Base-by-base conservation (phyloP, 176 grass and related monocot genomes). In the Triticum dicoccoides region DNA sequence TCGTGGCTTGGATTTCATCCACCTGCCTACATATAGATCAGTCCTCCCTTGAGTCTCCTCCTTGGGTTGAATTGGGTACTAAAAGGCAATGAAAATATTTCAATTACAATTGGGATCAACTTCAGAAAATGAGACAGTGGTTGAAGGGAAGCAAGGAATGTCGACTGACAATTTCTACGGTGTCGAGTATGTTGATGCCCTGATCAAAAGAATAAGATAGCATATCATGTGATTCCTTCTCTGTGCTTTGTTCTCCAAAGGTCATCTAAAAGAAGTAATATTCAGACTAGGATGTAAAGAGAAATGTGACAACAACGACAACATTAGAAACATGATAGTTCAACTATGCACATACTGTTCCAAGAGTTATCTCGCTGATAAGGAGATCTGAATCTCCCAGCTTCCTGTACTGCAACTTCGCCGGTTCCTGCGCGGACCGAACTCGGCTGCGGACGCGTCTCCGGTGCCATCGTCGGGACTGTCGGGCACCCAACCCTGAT, bases 31-130 rank as follows among this genome's bases (percentile, higher is more conserved):
- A 88, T 98, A 98, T 5, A 83, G 72, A 83, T 98, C 95, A 21
- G 95, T 95, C 20, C 89, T 90, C 69, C 95, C 95, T 83, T 98
- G 93, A 90, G 95, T 95, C 51, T 98, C 95, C 77, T 92, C 86
- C 2, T 82, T 92, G 20, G 24, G 9, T 73, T 89, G 93, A 33
- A 98, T 81, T 52, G 93, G 95, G 63, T 98, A 98, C 95, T 98
- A 64, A 68, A 85, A 85, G 24, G 10, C 58, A 34, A 34, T 79
- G 54, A 73, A 20, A 61, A 52, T 18, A 82, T 24, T 86, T 39
- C 2, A 56, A 6, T 30, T 63, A 45, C 18, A 64, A 25, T 21
- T 23, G 4, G 38, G 37, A 42, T 42, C 13, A 61, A 41, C 68
- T 20, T 73, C 29, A 35, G 11, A 70, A 77, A 3, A 77, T 11